Conservation (phyloP, 805 yeast species). For the Yarrowia keelungensis region DNA sequence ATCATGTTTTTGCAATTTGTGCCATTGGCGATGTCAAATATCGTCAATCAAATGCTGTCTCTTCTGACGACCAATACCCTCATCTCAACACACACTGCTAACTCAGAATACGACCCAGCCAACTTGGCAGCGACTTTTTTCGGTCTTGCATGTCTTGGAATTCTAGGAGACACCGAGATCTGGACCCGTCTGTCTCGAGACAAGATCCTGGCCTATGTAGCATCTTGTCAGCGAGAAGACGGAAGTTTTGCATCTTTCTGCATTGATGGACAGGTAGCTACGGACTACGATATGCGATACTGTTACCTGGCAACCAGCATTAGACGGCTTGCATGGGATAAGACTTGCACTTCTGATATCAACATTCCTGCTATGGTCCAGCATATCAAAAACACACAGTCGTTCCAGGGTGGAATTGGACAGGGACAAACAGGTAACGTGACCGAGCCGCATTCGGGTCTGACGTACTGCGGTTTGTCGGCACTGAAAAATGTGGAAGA, state of each 20-base stretch:
- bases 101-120: constrained; percentile 60
- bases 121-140: constrained; percentile 79
- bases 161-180: constrained; percentile 57
- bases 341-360: background rate
- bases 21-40: background rate
- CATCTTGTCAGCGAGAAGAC: constrained; percentile 62
- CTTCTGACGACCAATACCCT: no score
- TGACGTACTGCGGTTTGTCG: constrained; percentile 83
- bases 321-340: constrained; percentile 49
- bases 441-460: constrained; percentile 83
- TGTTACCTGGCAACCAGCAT: constrained; percentile 77
- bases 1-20: no score
- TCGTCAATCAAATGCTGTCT: no score
- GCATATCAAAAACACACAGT: constrained; percentile 53
- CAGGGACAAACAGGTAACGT: constrained; percentile 47
- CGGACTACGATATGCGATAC: constrained; percentile 74
- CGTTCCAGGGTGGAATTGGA: constrained; percentile 76
- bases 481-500: constrained; percentile 51
- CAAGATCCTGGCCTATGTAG: constrained; percentile 62
- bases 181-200: constrained; percentile 51
- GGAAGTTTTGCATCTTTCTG: constrained; percentile 65
- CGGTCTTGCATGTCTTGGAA: constrained; percentile 64
- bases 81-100: no score
- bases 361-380: constrained; percentile 53
- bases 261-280: constrained; percentile 48